phyloP scores from a whole-genome alignment of 305 asterid species.

The Fraxinus paxiana region DNA sequence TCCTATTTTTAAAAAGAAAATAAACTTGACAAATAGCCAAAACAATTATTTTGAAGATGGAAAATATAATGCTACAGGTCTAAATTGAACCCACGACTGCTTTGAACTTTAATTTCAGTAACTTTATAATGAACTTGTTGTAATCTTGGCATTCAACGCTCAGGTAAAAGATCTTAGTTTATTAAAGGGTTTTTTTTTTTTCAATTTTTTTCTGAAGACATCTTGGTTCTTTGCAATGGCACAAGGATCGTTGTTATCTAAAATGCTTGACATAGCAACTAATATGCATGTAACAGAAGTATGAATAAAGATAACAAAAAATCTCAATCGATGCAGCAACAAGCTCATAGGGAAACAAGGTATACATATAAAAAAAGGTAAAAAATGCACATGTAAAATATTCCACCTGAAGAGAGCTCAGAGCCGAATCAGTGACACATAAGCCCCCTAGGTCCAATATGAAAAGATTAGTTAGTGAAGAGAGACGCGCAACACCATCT shows the following conservation, averaged over 20 bases:
- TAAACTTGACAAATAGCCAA: background rate
- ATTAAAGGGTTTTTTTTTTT: background rate
- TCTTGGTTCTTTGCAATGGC: background rate
- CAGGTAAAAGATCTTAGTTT: background rate
- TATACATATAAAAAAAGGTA: conserved; percentile 4
- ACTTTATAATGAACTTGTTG: background rate
- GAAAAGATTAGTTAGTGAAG: conserved; percentile 55
- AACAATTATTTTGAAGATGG: background rate
- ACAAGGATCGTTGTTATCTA: background rate
- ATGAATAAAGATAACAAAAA: background rate
- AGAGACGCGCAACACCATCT: conserved; percentile 55
- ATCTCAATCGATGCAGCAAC: background rate
- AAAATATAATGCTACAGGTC: background rate
- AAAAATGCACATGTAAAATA: background rate
- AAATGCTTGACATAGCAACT: background rate
- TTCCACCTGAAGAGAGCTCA: conserved; percentile 69
- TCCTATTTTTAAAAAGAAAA: background rate
- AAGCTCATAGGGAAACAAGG: conserved; percentile 13
- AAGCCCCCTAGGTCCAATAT: conserved; percentile 83
- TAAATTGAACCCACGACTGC: background rate
- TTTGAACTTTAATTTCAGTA: background rate
- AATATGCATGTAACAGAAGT: background rate
- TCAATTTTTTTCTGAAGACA: background rate
- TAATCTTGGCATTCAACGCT: background rate
- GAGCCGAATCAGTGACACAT: conserved; percentile 64